Base-by-base conservation (phyloP, 73 alveolate species). In the Diophrys sp. region DNA sequence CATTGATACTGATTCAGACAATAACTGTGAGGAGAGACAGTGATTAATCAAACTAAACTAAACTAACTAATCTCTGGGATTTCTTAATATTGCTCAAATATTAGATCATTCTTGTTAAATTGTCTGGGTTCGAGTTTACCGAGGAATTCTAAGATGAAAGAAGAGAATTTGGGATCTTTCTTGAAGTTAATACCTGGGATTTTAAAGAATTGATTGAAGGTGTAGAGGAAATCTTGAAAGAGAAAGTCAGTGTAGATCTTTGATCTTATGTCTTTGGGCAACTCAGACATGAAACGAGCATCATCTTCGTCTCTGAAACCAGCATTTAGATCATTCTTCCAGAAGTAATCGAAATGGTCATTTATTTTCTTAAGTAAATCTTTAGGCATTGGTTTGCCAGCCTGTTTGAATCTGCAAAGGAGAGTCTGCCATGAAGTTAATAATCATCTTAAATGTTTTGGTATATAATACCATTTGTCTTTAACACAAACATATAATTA, bases 71-170 rank as follows among this genome's bases (percentile, higher is more conserved):
- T 27, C 62, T 68, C 27, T 71, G 94, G 95, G 14, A 95, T 94
- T 70, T 95, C 98, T 30, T 89, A 93, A 33, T 80, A 95, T 54
- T 81, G 89, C 33, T 92, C 91, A 73, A 79, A 89, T 28, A 95
- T 81, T 26, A 91, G 79, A 57, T 44, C 5, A 5, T 18, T 18
- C 18, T 44, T 18, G n/a, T 44, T 18, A 18, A 44, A 66, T 57
- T 32, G 56, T 66, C 80, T 68, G 24, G 56, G 54, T 2, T 68
- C 75, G 27, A 68, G 5, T 2, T 68, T 23, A 5, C 56, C 44
- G 1, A 68, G 55, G 54, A 68, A 29, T 68, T 23, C 75, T 26
- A 68, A 1, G 18, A 68, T 26, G 54, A 23, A 44, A 23, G 0
- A 23, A 1, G 71, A 67, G 56, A 25, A 33, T 27, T n/a, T 29